A percentile compares a stretch with the other conserved stretches of the same genome.
Conservation (phyloP, 2,329 filamentous ascomycete genomes). For the Rhytidhysteron rufulum region DNA sequence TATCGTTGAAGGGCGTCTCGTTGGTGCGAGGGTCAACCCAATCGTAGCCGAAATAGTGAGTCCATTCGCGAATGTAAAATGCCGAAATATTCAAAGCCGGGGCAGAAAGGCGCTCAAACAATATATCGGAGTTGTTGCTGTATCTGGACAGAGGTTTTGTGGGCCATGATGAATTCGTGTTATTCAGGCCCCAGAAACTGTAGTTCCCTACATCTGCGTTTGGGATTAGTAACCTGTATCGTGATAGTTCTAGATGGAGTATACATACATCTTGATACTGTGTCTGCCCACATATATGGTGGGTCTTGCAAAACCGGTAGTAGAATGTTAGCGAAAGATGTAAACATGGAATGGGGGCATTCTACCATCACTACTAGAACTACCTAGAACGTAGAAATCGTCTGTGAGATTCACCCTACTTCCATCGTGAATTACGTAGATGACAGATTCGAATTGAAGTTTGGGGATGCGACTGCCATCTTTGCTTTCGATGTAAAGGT, state of each 20-base stretch:
- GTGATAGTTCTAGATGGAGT: too few species aligned
- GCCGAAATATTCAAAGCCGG: neutral
- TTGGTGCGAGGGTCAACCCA: neutral
- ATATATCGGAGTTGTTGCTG: slow-evolving; percentile 1
- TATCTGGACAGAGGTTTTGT: too few species aligned
- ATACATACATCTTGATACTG: too few species aligned
- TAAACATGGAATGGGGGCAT: too few species aligned
- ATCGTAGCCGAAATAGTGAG: neutral
- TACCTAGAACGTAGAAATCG: slow-evolving; percentile 1
- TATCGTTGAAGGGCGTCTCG: neutral
- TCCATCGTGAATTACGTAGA: slow-evolving; percentile 15
- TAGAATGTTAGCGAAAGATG: too few species aligned
- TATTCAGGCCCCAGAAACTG: neutral
- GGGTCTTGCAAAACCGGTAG: too few species aligned
- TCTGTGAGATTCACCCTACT: slow-evolving; percentile 5
- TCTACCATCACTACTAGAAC: neutral
- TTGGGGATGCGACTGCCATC: slow-evolving; percentile 8
- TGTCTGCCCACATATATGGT: too few species aligned
- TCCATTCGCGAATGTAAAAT: neutral
- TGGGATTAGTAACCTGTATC: too few species aligned
- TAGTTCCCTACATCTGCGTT: neutral
- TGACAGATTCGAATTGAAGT: slow-evolving; percentile 4
- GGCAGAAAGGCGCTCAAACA: neutral
- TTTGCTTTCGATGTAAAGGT: slow-evolving; percentile 9
- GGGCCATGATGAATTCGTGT: too few species aligned